Evolutionary conservation across 1,284 basidiomycete genomes (phyloP), one percentile per base, ranked within the genome.

Genomic region (Microbotryomycetes sp.): DNA sequence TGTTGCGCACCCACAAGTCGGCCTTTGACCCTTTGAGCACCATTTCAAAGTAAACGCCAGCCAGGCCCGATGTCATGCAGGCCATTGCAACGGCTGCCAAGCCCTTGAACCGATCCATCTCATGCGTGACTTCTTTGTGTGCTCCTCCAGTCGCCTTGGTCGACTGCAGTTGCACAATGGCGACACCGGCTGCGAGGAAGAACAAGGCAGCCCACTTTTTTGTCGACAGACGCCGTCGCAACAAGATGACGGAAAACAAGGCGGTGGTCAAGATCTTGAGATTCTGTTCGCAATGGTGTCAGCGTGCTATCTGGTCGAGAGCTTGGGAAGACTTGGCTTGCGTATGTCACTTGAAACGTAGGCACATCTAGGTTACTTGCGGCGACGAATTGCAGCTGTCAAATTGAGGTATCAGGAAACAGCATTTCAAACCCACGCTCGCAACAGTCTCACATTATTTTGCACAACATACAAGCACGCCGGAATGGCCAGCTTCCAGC

Each of bases 41-140:
- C 86, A 93, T 92, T 78, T 97, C 94, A 71, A 97, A 97, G 79
- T 97, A 97, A 28, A 97, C 94, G 15, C 94, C 93, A 0, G 94
- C 94, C n/a, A 97, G 84, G 35, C 94, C 94, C 0, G 91, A 96
- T 0, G 92, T 97, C 77, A 97, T 85, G 78, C 93, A 97, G 0
- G 93, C 92, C 3, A 88, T 84, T 1, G 84, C 83, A 57, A 97
- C 92, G 0, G 94, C 94, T 28, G 76, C 58, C 68, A 96, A 82
- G 1, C 94, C 94, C 66, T 85, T 88, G 59, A 89, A 75, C 4
- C 89, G 86, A 70, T 86, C 83, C 89, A 94, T 89, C 49, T 77
- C 75, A 56, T 80, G 77, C n/a, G 47, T 21, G n/a, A 58, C 26
- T 11, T 49, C 59, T 7, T 31, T 30, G 5, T 28, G 35, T 41